Evolutionary conservation across 169 alveolate genomes (phyloP), one percentile per base, ranked within the genome.

Genomic region (Cryptosporidium parvum): DNA sequence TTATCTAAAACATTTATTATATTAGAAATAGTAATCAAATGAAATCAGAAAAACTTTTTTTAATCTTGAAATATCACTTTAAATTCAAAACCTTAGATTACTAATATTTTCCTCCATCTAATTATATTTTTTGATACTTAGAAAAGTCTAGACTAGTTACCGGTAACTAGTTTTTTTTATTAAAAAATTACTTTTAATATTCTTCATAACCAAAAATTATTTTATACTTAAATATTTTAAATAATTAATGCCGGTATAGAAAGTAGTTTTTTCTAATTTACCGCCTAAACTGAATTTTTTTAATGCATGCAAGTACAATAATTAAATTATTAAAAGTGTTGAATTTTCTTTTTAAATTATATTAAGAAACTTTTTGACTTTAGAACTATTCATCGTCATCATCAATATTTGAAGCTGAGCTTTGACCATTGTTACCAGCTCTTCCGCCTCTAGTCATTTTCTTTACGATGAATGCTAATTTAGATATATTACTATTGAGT

Each of bases 211-310:
- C 56, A 48, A 21, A 48, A 48, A 14, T 14, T 14, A 48, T 16
- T 48, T 1, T 14, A 14, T 48, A 48, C 3, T 14, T 48, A 1
- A 31, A 2, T 2, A 31, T 31, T 48, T 14, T 16, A 48, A 48
- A 48, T 48, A 48, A 48, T 48, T 14, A 56, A 56, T 56, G 6
- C 31, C 67, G 35, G 67, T 56, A 56, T 56, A 21, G 67, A 56
- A n/a, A 56, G 6, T n/a, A 16, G 3, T 2, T 9, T 56, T 7
- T n/a, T 9, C 18, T 23, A 2, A 12, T 56, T 56, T 56, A 37
- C 37, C 67, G 67, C 67, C 35, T 56, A 21, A 48, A 56, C 16
- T 9, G 1, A 21, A 8, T 16, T 23, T 56, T 31, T 23, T 23
- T 8, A n/a, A 0, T 56, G 67, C 67, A 56, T 56, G 67, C 67